Evolutionary conservation across 2,329 filamentous ascomycete genomes (phyloP), one percentile per base, ranked within the genome.

Genomic region (Teratosphaeria nubilosa): DNA sequence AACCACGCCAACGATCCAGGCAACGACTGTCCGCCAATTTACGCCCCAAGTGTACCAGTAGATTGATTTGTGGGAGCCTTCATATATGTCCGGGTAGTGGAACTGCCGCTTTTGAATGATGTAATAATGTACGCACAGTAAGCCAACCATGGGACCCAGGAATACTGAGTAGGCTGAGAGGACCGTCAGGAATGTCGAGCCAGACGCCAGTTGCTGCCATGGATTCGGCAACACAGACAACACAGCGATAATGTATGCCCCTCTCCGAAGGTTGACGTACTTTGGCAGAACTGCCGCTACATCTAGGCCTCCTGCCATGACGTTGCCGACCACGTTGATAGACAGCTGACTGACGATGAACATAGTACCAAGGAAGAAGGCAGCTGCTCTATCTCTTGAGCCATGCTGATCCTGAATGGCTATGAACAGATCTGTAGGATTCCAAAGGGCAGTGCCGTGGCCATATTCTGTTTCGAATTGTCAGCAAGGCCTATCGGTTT

Each of bases 331-430:
- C n/a, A 57, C 58, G 54, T 56, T 59, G 32, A 59, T 59, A 14
- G 48, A 51, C 22, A 59, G 51, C 31, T 58, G 57, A 16, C 37
- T 55, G 20, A 58, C 41, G 27, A 58, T 58, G 53, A 58, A 58
- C 3, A 56, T 54, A 20, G 56, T 25, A 5, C 57, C 53, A 2
- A 58, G 48, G 22, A 58, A 58, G 53, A 58, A 58, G 20, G 53
- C 57, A 20, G 53, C 53, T 27, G 57, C 57, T 20, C 57, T 53
- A n/a, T 53, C 57, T 52, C 50, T 54, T n/a, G 57, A 58, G 31
- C 58, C 55, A 27, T 59, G 58, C 25, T 55, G 55, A 27, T 60
- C 55, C 48, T 60, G 58, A n/a, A 60, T 60, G 22, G 41, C 58
- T 45, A 60, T 58, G 24, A 60, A 58, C 7, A 60, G 51, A 16